Evolutionary conservation across 1,139 yeast genomes (phyloP).

Genomic region (Candida tetrigidarum): DNA sequence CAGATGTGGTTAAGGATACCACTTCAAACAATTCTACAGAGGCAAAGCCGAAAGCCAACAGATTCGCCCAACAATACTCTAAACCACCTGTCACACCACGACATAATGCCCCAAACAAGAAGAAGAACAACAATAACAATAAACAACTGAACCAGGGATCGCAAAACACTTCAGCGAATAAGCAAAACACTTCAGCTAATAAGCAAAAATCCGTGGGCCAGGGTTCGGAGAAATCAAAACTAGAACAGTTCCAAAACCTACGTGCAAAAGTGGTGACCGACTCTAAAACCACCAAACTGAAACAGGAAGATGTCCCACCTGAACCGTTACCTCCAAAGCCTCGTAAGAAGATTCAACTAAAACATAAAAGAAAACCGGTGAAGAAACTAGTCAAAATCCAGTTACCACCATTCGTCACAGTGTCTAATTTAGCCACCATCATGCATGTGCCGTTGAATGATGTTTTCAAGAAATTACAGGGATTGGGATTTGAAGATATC

Average conservation of each 20-base stretch:
- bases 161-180: too few species aligned
- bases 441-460: constrained; percentile 66
- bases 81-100: constrained; percentile 3
- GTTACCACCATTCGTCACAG: constrained; percentile 75
- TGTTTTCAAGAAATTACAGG: constrained; percentile 60
- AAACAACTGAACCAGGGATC: not conserved
- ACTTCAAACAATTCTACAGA: not conserved
- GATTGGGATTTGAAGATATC: constrained; percentile 76
- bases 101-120: not conserved
- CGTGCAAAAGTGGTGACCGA: too few species aligned
- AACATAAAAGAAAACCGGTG: constrained; percentile 12
- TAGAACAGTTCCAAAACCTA: too few species aligned
- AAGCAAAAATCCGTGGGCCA: too few species aligned
- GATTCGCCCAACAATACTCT: constrained; percentile 17
- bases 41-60: constrained; percentile 12
- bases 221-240: too few species aligned
- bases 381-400: constrained; percentile 42
- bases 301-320: not conserved
- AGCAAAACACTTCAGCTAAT: too few species aligned
- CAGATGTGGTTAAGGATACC: not conserved
- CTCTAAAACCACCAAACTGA: not conserved
- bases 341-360: constrained; percentile 14
- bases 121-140: not conserved
- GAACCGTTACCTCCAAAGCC: not conserved
- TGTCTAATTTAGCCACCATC: constrained; percentile 75